phyloP scores from a whole-genome alignment of 441 rosid species.

The Populus hybrid region DNA sequence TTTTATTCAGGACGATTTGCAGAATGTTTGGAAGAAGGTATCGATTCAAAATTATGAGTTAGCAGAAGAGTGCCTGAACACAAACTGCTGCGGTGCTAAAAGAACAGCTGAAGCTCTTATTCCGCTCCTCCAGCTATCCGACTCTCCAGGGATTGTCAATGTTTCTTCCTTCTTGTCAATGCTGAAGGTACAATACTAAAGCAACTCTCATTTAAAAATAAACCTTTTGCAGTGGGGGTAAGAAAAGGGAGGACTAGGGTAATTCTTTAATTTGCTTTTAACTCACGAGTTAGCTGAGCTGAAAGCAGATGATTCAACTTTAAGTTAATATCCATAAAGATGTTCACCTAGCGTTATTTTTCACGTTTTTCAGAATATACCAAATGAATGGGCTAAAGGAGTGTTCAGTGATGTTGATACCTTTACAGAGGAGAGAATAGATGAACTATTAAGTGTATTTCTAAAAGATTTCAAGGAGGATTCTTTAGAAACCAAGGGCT shows the following conservation, averaged over 20 bases:
- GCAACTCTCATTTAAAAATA: not conserved
- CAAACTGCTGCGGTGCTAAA: conserved; percentile 22
- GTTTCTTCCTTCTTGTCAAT: conserved; percentile 32
- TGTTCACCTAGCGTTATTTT: not conserved
- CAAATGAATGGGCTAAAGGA: not conserved
- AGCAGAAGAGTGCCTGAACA: conserved; percentile 38
- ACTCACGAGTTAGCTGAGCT: not conserved
- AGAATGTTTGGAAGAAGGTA: conserved; percentile 29
- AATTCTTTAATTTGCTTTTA: not conserved
- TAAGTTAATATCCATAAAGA: not conserved
- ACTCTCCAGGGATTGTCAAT: conserved; percentile 39
- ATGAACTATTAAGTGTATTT: conserved; percentile 23
- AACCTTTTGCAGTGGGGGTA: not conserved
- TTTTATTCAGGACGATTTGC: conserved; percentile 17
- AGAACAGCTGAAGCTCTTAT: conserved; percentile 20
- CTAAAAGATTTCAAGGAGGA: conserved; percentile 31
- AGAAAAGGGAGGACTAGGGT: too few species aligned
- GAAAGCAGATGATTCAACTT: not conserved
- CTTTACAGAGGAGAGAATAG: conserved; percentile 29
- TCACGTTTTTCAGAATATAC: conserved; percentile 7
- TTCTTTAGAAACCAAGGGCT: conserved; percentile 18
- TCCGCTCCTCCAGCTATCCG: conserved; percentile 38
- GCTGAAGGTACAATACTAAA: conserved; percentile 25
- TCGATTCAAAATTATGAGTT: conserved; percentile 27
- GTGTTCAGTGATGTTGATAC: conserved; percentile 15